Conservation (phyloP, 208 protist species). For the Tetramitus jugosus region DNA sequence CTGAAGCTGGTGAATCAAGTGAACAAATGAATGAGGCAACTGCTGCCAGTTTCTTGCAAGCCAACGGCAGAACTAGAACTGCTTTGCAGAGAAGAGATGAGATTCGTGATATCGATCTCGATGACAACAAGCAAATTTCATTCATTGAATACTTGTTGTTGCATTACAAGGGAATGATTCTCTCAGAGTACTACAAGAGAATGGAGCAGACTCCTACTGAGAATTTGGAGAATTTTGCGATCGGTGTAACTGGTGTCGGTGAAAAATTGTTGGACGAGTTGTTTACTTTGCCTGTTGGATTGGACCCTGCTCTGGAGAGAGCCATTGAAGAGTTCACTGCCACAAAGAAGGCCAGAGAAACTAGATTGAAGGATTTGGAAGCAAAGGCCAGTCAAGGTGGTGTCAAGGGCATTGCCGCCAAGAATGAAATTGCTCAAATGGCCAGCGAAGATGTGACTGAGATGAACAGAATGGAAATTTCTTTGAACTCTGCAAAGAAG, state of each 20-base stretch:
- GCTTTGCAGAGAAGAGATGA: slow-evolving; percentile 30
- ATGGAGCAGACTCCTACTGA: slow-evolving; percentile 17
- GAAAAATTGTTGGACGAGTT: slow-evolving; percentile 37
- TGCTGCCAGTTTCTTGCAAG: slow-evolving; percentile 37
- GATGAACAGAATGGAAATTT: not conserved
- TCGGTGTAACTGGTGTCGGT: slow-evolving; percentile 38
- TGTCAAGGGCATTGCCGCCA: not conserved
- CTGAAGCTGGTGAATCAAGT: slow-evolving; percentile 22
- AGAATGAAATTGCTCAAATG: slow-evolving; percentile 27
- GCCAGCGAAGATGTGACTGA: slow-evolving; percentile 11
- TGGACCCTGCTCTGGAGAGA: not conserved
- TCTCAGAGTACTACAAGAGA: slow-evolving; percentile 38
- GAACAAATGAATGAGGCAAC: slow-evolving; percentile 30
- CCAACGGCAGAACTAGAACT: slow-evolving; percentile 30
- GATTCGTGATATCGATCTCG: slow-evolving; percentile 38
- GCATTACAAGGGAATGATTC: slow-evolving; percentile 42
- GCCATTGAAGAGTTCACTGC: slow-evolving; percentile 40
- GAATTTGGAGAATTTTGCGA: slow-evolving; percentile 25
- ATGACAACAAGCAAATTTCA: slow-evolving; percentile 37
- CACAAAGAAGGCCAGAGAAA: not conserved
- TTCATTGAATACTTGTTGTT: slow-evolving; percentile 43
- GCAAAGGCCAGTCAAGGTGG: not conserved
- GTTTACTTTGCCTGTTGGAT: slow-evolving; percentile 35
- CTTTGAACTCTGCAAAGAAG: not conserved
- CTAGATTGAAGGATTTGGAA: not conserved